These are phyloP conservation scores for Limnomonas spitsbergensis DNA, from an alignment of 139 green algal species.

Conservation along the genomic window DNA sequence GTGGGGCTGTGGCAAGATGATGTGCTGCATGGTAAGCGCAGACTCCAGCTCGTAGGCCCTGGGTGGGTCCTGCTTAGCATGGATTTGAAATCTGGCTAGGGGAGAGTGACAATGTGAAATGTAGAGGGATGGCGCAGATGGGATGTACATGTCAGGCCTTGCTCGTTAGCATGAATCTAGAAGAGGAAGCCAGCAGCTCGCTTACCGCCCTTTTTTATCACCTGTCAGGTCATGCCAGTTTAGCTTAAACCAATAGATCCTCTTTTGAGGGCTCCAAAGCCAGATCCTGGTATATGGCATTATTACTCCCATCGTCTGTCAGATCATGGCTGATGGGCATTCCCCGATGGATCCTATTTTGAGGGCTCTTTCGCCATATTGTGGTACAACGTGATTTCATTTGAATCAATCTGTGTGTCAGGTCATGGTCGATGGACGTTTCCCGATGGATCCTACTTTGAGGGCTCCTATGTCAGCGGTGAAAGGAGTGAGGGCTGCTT, in stretches of 20 bases:
- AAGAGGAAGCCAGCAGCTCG: too few species aligned
- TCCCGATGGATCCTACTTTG: slow-evolving; percentile 17
- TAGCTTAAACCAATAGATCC: background rate
- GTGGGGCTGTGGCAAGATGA: background rate
- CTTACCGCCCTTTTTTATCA: too few species aligned
- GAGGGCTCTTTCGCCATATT: background rate
- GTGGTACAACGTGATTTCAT: background rate
- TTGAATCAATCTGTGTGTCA: background rate
- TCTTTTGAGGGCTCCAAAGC: background rate
- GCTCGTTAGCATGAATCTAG: too few species aligned
- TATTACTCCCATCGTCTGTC: background rate
- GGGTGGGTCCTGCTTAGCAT: background rate
- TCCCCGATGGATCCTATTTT: slow-evolving; percentile 15
- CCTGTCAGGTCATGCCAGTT: too few species aligned
- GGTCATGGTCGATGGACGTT: slow-evolving; percentile 18
- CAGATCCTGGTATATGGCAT: too few species aligned
- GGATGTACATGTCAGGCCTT: background rate
- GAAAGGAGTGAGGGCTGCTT: background rate
- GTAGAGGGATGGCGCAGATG: background rate
- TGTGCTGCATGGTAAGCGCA: background rate
- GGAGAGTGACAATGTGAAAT: background rate
- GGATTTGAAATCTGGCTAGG: background rate
- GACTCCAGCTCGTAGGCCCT: background rate
- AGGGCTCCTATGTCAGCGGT: background rate
- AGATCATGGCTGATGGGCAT: slow-evolving; percentile 15